Conservation (phyloP, 805 yeast species). For the Kazachstania bromeliacearum region DNA sequence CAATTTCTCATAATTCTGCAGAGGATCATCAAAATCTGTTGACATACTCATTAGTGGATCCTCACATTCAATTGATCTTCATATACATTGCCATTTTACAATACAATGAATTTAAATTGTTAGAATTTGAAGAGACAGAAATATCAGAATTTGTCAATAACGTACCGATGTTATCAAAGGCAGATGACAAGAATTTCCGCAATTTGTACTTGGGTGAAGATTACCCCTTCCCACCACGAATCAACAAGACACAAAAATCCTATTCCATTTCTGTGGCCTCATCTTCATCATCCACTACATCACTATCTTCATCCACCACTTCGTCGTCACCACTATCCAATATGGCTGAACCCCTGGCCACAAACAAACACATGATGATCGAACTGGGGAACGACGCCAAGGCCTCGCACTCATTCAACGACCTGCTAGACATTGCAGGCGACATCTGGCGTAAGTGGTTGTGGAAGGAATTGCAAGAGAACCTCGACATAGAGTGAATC, state of each 20-base stretch:
- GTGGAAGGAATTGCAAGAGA: conserved; percentile 48
- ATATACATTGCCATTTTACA: conserved; percentile 70
- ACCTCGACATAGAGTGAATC: conserved; percentile 11
- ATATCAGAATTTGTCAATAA: conserved; percentile 67
- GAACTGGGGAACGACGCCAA: conserved; percentile 35
- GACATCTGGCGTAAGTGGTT: conserved; percentile 83
- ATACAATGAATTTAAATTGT: conserved; percentile 64
- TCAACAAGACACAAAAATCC: not conserved
- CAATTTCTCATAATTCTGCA: not conserved
- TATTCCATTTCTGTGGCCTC: conserved; percentile 1
- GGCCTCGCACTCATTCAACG: conserved; percentile 55
- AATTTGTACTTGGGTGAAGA: conserved; percentile 14
- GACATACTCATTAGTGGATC: conserved; percentile 46
- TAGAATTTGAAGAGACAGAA: conserved; percentile 87
- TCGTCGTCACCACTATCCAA: not conserved
- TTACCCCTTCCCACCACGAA: not conserved
- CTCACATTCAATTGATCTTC: conserved; percentile 69
- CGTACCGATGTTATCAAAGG: conserved; percentile 27
- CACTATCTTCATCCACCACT: conserved; percentile 5
- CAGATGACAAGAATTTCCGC: conserved; percentile 26
- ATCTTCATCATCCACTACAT: conserved; percentile 9
- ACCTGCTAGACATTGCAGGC: conserved; percentile 67
- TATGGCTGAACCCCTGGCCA: not conserved
- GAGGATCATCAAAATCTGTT: conserved; percentile 6
- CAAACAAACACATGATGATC: conserved; percentile 18